A percentile compares a stretch with the other conserved stretches of the same genome.
Evolutionary conservation across 768 basidiomycete species (phyloP).

Genomic region (Xerocomus potaroensis): DNA sequence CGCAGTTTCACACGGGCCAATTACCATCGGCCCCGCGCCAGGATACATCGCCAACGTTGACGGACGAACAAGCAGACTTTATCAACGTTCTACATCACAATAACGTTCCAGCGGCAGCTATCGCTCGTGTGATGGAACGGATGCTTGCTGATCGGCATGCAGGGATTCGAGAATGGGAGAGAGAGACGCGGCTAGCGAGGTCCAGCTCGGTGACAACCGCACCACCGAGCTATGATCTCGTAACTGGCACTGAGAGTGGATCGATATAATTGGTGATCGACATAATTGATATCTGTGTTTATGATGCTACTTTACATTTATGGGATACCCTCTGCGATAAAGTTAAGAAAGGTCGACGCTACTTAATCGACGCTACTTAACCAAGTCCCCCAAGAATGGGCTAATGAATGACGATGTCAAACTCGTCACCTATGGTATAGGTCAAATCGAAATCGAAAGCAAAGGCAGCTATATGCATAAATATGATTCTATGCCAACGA

Average conservation of each 20-base stretch:
- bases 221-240: conserved; percentile 13
- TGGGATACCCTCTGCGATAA: too few relatives aligned
- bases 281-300: too few relatives aligned
- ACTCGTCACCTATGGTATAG: too few relatives aligned
- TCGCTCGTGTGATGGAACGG: conserved; percentile 21
- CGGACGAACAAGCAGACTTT: conserved; percentile 25
- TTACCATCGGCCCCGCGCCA: background rate
- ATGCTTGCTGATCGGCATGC: conserved; percentile 23
- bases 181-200: conserved; percentile 16
- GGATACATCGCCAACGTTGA: conserved; percentile 12
- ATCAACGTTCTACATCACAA: conserved; percentile 20
- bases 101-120: conserved; percentile 19
- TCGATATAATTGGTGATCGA: too few relatives aligned
- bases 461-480: too few relatives aligned
- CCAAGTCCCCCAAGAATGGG: too few relatives aligned
- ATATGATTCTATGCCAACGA: background rate
- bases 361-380: too few relatives aligned
- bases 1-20: background rate
- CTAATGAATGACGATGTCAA: too few relatives aligned
- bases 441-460: too few relatives aligned
- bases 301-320: too few relatives aligned
- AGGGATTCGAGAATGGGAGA: conserved; percentile 19
- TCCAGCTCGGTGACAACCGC: conserved; percentile 13
- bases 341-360: too few relatives aligned
- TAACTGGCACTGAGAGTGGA: background rate